Conservation (phyloP, 2,329 filamentous ascomycete genomes). For the Capronia epimyces region DNA sequence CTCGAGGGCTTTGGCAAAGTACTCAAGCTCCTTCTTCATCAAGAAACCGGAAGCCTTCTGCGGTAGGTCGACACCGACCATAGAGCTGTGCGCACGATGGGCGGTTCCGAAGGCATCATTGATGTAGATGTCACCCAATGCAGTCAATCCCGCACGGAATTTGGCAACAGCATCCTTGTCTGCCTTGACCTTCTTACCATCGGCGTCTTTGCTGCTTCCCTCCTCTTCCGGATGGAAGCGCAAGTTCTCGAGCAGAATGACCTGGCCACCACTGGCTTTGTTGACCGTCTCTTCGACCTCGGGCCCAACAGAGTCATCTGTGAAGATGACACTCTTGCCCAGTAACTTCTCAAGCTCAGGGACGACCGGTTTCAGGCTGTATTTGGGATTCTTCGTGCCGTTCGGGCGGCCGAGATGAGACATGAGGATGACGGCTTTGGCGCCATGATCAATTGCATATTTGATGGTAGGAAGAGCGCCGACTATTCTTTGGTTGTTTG, state of each 20-base stretch:
- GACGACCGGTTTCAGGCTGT: conserved; percentile 87
- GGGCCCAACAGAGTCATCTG: conserved; percentile 81
- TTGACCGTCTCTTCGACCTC: conserved; percentile 87
- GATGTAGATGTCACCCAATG: conserved; percentile 91
- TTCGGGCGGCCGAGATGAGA: conserved; percentile 96
- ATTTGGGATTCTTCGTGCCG: conserved; percentile 83
- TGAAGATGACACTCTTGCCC: conserved; percentile 76
- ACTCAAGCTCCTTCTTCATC: conserved; percentile 99
- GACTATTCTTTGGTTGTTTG: conserved; percentile 97
- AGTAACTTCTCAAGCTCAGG: conserved; percentile 87
- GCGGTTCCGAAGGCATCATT: conserved; percentile 99
- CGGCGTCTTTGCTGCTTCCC: conserved; percentile 86
- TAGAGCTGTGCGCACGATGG: conserved; percentile 97
- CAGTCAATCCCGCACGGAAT: conserved; percentile 93
- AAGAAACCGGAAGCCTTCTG: conserved; percentile 98
- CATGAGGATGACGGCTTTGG: conserved; percentile 93
- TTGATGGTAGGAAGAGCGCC: conserved; percentile 94
- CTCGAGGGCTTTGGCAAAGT: conserved; percentile 97
- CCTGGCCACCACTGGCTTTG: conserved; percentile 71
- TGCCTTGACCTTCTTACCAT: conserved; percentile 96
- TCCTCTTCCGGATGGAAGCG: conserved; percentile 98
- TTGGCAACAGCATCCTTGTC: conserved; percentile 86
- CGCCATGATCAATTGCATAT: conserved; percentile 81
- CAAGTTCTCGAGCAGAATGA: conserved; percentile 93
- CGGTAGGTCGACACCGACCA: conserved; percentile 93